Evolutionary conservation across 768 basidiomycete genomes (phyloP), one percentile per base, ranked within the genome.

Genomic region (Xerocomus potaroensis): DNA sequence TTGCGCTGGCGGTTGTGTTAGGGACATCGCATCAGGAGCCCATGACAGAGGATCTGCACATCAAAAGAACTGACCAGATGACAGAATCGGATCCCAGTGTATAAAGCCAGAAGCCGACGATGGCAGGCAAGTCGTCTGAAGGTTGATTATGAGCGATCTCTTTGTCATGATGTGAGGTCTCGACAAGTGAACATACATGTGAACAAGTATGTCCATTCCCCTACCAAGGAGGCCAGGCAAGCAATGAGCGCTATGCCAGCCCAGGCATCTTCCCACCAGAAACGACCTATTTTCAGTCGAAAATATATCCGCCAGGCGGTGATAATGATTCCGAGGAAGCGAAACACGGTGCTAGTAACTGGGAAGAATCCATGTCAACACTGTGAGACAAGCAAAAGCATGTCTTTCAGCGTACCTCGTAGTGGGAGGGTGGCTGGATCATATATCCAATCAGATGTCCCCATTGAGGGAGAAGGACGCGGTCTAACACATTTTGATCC

Each of bases 191-290:
- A 32, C 52, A 31, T 39, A 56, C 53, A 5, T 21, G 45, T 38
- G 5, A 36, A 32, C 5, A 11, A 3, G 23, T 41, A 45, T 11
- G 31, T 8, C 55, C 53, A 56, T 8, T 39, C 18, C 19, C 49
- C 53, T n/a, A 33, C 26, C 36, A 56, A 21, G n/a, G 29, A 49
- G 22, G 38, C 23, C 1, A 49, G 15, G 30, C 54, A 44, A 11
- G 41, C 37, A 16, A 57, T 14, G n/a, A 55, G 36, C 7, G 38
- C 41, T 11, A 35, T 19, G 21, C 11, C 29, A 16, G 50, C 56
- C 48, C 50, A 57, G 0, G 30, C 51, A 47, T 58, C 54, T 26
- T 58, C 57, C 54, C 54, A 55, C 53, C 53, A 55, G 16, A 55
- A 50, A 5, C 53, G 47, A 16, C 12, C 23, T 21, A 55, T 53